phyloP scores from a whole-genome alignment of 1,284 basidiomycete species.

The Trametes versicolor region DNA sequence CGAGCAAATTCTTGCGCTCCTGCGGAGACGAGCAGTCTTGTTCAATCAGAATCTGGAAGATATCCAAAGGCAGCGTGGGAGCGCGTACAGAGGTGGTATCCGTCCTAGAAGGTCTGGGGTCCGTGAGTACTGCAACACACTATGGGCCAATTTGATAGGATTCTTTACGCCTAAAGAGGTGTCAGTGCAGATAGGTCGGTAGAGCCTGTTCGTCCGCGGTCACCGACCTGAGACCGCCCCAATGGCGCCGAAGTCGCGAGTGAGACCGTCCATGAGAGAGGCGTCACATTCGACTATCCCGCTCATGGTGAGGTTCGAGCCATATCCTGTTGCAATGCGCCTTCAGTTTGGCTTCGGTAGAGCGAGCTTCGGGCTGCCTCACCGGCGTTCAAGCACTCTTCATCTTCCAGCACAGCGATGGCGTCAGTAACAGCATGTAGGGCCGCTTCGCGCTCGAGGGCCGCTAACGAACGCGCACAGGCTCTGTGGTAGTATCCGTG shows the following conservation, averaged over 20 bases:
- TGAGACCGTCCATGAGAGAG: constrained; percentile 68
- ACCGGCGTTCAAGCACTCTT: constrained; percentile 75
- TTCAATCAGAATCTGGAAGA: not conserved
- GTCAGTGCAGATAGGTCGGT: not conserved
- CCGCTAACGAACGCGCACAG: constrained; percentile 50
- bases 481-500: constrained; percentile 48
- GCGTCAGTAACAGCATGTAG: constrained; percentile 60
- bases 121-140: constrained; percentile 62
- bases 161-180: constrained; percentile 64
- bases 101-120: constrained; percentile 64
- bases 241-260: constrained; percentile 69
- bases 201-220: not conserved
- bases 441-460: constrained; percentile 38
- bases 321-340: constrained; percentile 57
- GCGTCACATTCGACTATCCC: constrained; percentile 84
- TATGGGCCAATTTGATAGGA: constrained; percentile 67
- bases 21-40: constrained; percentile 57
- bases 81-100: constrained; percentile 68
- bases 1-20: constrained; percentile 64
- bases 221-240: constrained; percentile 68
- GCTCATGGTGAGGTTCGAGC: constrained; percentile 76
- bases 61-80: too few species aligned
- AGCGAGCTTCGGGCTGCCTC: not conserved
- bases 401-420: constrained; percentile 68
- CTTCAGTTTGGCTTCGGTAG: not conserved